Evolutionary conservation across 2,329 filamentous ascomycete genomes (phyloP), one percentile per base, ranked within the genome.

Genomic region (Cyanodermella asteris): DNA sequence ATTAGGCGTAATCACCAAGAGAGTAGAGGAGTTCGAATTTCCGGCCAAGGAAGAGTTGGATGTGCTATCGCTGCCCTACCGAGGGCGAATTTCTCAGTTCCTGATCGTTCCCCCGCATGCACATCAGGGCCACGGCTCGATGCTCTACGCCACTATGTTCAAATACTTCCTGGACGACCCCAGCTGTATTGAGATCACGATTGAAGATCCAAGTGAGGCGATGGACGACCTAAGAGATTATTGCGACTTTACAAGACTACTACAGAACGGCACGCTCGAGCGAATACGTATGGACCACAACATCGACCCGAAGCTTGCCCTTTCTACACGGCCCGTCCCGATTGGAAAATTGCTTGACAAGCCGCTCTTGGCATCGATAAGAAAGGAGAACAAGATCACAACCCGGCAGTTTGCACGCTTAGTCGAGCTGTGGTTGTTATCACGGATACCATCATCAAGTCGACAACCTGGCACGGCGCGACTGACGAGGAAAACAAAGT

Each of bases 1-100:
- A n/a, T n/a, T n/a, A n/a, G n/a, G n/a, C n/a, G n/a, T n/a, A n/a
- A 55, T 57, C 3, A 16, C 27, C 13, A 26, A 29, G 23, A 13
- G 22, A 12, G 32, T 45, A 9, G 42, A 44, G 12, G 58, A 42
- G 39, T 63, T 30, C 46, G 32, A 44, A 15, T 53, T 53, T 31
- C 53, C 50, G 15, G 53, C 25, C 30, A 44, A 35, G 39, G 51
- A 19, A 24, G 34, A 45, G 26, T 42, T 59, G 23, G 41, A 48
- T n/a, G 54, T 72, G 34, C 46, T 63, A 4, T 53, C 71, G 24
- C 59, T 82, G 3, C 73, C 77, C 8, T 74, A 72, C 38, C 70
- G 84, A 19, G 68, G 78, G 31, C 65, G 90, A 22, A 77, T 97
- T 35, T 91, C 84, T 0, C 87, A 97, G 45, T 94, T 94, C 47